Conservation (phyloP, 2,329 filamentous ascomycete species). For the Clarireedia hainanense region DNA sequence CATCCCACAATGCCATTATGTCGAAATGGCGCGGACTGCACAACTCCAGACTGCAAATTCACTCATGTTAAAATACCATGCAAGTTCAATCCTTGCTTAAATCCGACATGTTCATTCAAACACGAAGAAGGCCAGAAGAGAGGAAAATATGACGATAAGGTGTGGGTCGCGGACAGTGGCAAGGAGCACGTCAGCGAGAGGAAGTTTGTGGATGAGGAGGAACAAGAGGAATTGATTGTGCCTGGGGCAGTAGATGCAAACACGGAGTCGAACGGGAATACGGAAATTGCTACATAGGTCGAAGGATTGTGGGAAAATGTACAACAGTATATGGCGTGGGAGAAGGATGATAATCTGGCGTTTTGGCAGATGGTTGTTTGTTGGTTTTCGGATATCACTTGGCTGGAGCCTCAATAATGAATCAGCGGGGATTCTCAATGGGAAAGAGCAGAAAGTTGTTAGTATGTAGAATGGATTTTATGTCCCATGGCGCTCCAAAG, state of each 20-base stretch:
- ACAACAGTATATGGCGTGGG: conserved; percentile 12
- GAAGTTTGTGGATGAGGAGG: conserved; percentile 71
- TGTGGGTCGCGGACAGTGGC: conserved; percentile 63
- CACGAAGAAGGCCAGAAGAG: conserved; percentile 84
- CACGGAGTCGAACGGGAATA: conserved; percentile 9
- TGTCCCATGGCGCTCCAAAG: conserved; percentile 19
- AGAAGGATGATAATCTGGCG: conserved; percentile 10
- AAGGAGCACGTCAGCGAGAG: conserved; percentile 76
- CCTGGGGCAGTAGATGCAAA: conserved; percentile 15
- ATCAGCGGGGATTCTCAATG: not conserved
- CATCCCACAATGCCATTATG: conserved; percentile 83
- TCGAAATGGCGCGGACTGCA: conserved; percentile 85
- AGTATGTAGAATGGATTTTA: conserved; percentile 23
- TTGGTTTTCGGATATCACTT: conserved; percentile 8
- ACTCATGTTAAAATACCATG: conserved; percentile 79
- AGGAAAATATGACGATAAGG: conserved; percentile 77
- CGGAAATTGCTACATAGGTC: conserved; percentile 22
- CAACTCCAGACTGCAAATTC: conserved; percentile 75
- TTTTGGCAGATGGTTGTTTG: conserved; percentile 9
- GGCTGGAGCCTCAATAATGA: conserved; percentile 4
- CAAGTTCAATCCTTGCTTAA: conserved; percentile 86
- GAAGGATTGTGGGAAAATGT: conserved; percentile 11
- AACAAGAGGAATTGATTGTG: conserved; percentile 43
- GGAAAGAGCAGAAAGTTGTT: no score
- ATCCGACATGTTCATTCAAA: conserved; percentile 79